Base-by-base conservation (phyloP, 2,329 filamentous ascomycete genomes). In the Pseudogymnoascus sp. region DNA sequence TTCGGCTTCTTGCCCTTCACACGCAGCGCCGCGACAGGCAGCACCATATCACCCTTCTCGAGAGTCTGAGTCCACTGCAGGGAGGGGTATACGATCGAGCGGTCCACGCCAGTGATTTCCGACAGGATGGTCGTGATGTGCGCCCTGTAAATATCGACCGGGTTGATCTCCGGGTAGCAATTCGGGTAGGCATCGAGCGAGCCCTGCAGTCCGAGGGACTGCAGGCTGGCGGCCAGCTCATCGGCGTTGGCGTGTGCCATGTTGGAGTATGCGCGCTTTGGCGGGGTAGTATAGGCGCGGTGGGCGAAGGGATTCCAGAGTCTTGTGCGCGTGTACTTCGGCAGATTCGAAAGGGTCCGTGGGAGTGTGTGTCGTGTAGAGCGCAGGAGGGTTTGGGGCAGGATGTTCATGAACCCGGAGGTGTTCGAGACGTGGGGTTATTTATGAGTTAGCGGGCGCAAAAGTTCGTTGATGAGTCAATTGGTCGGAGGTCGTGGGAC, bases 11-110 rank as follows among this genome's bases (percentile, higher is more conserved):
- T 80, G 65, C 85, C 85, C 76, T 88, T 93, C 69, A 93, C 75
- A 64, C 90, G 82, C 65, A 96, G 81, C n/a, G 90, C 88, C 13
- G 91, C 89, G 7, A 90, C 84, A 7, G 90, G 86, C 54, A 96
- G 76, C 60, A 89, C 83, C 68, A 95, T 76, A 74, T 96, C 91
- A 57, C 91, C 91, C 78, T 92, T 91, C 66, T 94, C 90, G 21
- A 92, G 79, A 37, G 86, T 84, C 64, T 84, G 79, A 4, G 90
- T 93, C 89, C 89, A 93, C 76, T 88, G 83, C 41, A 96, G 77
- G 37, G 85, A 84, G 26, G 84, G 84, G 75, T 89, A 92, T 71
- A 95, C 86, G 68, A 91, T 84, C 60, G 81, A 78, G 35, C 80
- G 73, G 62, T 90, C 87, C 29, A 90, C 87, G 21, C 87, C 88